These are phyloP conservation scores for Paulinella micropora DNA, from an alignment of 78 protist genomes.

Conservation along the genomic window DNA sequence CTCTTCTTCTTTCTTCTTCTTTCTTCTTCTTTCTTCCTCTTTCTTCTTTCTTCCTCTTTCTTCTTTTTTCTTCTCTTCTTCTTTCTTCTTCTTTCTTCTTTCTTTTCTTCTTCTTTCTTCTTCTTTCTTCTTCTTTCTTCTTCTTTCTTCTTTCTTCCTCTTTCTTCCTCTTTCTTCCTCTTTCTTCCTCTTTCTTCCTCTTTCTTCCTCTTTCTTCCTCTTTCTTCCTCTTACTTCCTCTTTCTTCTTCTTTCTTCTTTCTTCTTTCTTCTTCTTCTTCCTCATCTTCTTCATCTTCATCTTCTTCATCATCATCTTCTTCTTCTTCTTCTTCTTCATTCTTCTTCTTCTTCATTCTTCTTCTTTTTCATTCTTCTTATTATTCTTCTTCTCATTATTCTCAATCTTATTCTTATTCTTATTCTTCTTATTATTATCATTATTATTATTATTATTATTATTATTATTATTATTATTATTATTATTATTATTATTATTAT, in stretches of 20 bases:
- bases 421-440: no score
- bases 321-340: no score
- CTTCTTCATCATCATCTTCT: not conserved
- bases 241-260: not conserved
- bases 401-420: no score
- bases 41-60: not conserved
- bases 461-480: no score
- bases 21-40: not conserved
- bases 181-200: not conserved
- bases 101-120: not conserved
- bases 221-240: no score
- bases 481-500: no score
- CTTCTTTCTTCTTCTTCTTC: no score
- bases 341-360: no score
- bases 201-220: not conserved
- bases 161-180: not conserved
- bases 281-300: no score
- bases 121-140: not conserved
- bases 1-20: not conserved
- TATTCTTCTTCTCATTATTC: no score
- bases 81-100: not conserved
- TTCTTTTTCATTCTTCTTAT: no score
- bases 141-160: not conserved
- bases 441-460: no score
- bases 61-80: not conserved